Evolutionary conservation across 257 asterid genomes (phyloP), one percentile per base, ranked within the genome.

Genomic region (Nicotiana sylvestris): DNA sequence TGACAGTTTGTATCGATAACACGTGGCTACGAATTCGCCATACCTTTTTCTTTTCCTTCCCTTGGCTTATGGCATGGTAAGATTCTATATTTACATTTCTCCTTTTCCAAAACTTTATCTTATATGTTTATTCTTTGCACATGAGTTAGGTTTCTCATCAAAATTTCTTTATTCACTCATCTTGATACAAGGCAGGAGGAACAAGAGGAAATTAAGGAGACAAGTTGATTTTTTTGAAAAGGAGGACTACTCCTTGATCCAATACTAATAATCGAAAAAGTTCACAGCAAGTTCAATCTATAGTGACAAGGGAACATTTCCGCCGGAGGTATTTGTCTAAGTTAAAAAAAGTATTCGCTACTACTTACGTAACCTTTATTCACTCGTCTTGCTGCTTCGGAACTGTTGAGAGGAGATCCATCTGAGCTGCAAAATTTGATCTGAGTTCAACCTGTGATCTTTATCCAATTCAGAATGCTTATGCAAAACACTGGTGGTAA

Each of bases 21-120:
- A 92, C 93, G 85, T 89, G 96, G 93, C 82, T 57, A 61, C 85
- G 21, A 85, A 82, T 87, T 82, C 84, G 58, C 91, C 97, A 86
- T 88, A 80, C 81, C 90, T 85, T 91, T 90, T 83, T 86, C 76
- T 39, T 72, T 81, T 85, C 61, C 85, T 12, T 74, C 7, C 61
- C 39, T 46, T 46, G 49, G 89, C 87, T 87, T 90, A 84, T 88
- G 89, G 82, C 72, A 57, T 81, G 70, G 80, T 83, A 83, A 89
- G 90, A 91, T 91, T 90, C 94, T 83, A 83, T 3, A 86, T 93
- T 78, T 82, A 85, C 88, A 81, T 76, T 18, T 79, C 86, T 84
- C 78, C 46, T 72, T 85, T 83, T 78, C 84, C 25, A 78, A 88
- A 78, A n/a, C 66, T 66, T 64, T 72, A 76, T 32, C 53, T 64